A percentile compares a stretch with the other conserved stretches of the same genome.
phyloP scores from a whole-genome alignment of 179 eudicot genomes.

The Nepenthes alata region DNA sequence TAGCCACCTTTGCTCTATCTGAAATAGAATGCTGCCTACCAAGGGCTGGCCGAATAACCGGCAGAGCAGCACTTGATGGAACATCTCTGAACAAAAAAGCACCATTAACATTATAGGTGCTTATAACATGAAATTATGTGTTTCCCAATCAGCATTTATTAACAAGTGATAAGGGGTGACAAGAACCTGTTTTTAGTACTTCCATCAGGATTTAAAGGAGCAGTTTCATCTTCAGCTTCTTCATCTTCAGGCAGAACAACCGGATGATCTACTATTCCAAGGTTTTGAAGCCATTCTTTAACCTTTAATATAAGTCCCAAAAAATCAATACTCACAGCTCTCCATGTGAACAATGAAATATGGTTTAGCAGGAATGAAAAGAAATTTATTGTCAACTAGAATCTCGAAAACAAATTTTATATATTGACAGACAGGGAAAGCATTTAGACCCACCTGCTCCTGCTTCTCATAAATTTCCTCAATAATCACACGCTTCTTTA shows the following conservation, averaged over 20 bases:
- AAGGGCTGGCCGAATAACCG: constrained; percentile 60
- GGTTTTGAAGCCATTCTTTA: constrained; percentile 69
- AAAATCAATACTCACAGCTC: neutral
- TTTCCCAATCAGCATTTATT: constrained; percentile 13
- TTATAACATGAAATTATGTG: constrained; percentile 21
- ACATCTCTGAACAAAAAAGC: constrained; percentile 64
- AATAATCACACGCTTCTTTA: constrained; percentile 51
- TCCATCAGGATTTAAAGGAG: constrained; percentile 39
- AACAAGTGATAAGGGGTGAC: constrained; percentile 6
- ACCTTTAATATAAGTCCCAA: constrained; percentile 25
- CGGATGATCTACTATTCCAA: constrained; percentile 53
- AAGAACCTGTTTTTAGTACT: constrained; percentile 44
- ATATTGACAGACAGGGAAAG: neutral
- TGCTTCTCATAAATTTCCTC: constrained; percentile 72
- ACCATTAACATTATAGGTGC: constrained; percentile 39
- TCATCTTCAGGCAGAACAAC: constrained; percentile 48
- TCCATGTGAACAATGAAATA: neutral
- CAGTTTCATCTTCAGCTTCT: constrained; percentile 44
- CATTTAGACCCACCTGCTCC: constrained; percentile 44
- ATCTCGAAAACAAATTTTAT: neutral
- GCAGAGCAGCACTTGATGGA: constrained; percentile 66
- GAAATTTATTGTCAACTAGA: neutral
- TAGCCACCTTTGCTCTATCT: constrained; percentile 52
- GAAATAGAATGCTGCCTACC: constrained; percentile 61
- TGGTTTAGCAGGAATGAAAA: neutral